Evolutionary conservation across 768 basidiomycete species (phyloP).

Genomic region (Tylopilus cervinicoccineus): DNA sequence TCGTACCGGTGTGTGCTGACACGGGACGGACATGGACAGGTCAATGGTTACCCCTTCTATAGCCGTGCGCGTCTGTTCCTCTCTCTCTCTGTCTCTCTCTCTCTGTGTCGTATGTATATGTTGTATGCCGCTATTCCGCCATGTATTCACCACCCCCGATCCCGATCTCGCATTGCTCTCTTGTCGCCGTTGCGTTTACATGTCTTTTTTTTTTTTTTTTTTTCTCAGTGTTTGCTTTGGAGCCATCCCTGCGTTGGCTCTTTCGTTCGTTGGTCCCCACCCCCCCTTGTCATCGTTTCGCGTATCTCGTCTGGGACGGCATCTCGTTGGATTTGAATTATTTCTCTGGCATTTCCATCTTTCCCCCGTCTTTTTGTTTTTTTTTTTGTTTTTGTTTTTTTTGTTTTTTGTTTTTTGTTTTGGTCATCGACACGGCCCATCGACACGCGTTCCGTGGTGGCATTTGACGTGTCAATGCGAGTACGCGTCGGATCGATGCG

Average conservation of each 20-base stretch:
- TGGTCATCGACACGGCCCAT: not conserved
- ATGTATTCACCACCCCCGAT: not conserved
- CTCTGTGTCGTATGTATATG: not conserved
- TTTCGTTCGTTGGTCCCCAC: too few relatives aligned
- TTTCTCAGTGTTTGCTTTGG: not conserved
- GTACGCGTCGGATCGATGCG: too few relatives aligned
- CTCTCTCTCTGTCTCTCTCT: not conserved
- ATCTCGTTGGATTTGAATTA: not conserved
- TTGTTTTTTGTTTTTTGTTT: not conserved
- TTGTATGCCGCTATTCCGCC: conserved; percentile 16
- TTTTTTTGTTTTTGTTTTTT: too few relatives aligned
- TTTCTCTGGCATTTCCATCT: too few relatives aligned
- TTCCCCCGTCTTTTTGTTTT: too few relatives aligned
- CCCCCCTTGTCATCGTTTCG: too few relatives aligned
- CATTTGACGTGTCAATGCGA: not conserved
- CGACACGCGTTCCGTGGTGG: too few relatives aligned
- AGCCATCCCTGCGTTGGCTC: too few relatives aligned
- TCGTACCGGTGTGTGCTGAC: not conserved
- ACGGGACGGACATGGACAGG: conserved; percentile 44
- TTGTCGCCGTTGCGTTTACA: too few relatives aligned
- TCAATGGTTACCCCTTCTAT: conserved; percentile 85
- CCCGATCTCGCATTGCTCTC: conserved; percentile 1
- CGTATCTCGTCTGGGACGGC: not conserved
- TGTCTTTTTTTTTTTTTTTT: not conserved
- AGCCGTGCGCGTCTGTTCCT: conserved; percentile 15